These are phyloP conservation scores for Nicotiana knightiana DNA, from an alignment of 257 asterid genomes.

Conservation along the genomic window DNA sequence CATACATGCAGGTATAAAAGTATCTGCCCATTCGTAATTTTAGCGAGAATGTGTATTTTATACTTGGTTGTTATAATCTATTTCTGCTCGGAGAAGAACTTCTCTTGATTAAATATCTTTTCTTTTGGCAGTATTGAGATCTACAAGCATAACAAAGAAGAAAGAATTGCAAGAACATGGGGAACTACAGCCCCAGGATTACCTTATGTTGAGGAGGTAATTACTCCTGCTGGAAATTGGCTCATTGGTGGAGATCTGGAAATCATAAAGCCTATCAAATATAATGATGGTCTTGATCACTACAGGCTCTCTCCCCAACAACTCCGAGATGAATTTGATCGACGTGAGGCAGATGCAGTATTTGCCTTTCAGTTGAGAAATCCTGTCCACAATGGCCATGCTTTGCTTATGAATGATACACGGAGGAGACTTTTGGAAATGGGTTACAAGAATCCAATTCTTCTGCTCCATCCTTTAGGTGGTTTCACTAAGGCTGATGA, in stretches of 20 bases:
- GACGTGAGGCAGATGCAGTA: slow-evolving; percentile 73
- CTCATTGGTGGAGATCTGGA: slow-evolving; percentile 87
- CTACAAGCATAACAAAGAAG: slow-evolving; percentile 82
- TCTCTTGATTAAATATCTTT: not conserved
- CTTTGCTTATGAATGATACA: slow-evolving; percentile 80
- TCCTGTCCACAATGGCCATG: slow-evolving; percentile 88
- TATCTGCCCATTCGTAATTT: not conserved
- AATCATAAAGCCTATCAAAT: slow-evolving; percentile 63
- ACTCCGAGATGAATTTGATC: slow-evolving; percentile 63
- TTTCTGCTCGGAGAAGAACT: not conserved
- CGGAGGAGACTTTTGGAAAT: slow-evolving; percentile 65
- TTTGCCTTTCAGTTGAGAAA: slow-evolving; percentile 88
- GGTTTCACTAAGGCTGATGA: slow-evolving; percentile 84
- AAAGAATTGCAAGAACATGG: slow-evolving; percentile 88
- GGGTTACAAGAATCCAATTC: slow-evolving; percentile 80
- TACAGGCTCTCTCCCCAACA: slow-evolving; percentile 77
- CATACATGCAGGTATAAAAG: not conserved
- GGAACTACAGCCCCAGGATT: slow-evolving; percentile 76
- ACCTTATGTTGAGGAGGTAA: slow-evolving; percentile 83
- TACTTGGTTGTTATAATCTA: not conserved
- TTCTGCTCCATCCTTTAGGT: slow-evolving; percentile 85
- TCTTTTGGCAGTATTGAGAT: slow-evolving; percentile 52
- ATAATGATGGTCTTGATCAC: slow-evolving; percentile 77
- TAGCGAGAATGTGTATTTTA: too few relatives aligned
- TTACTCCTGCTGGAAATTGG: slow-evolving; percentile 71